Evolutionary conservation across 352 stramenopile genomes (phyloP).

Genomic region (Aphanomyces cochlioides): DNA sequence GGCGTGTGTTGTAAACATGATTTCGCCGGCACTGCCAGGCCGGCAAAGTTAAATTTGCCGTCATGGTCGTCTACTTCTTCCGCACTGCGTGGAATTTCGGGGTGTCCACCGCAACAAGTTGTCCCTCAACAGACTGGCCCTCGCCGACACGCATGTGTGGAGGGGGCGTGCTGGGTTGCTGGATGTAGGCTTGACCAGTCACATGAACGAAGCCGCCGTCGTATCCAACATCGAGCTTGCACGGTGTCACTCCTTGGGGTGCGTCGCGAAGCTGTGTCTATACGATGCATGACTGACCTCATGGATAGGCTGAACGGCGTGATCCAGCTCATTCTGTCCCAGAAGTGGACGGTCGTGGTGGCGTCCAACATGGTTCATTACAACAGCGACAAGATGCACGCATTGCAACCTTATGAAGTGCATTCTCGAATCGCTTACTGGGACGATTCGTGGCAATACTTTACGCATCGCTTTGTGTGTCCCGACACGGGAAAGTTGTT

Average conservation of each 20-base stretch:
- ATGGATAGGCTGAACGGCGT: background rate
- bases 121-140: background rate
- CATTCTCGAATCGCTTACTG: conserved; percentile 38
- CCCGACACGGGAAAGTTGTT: conserved; percentile 39
- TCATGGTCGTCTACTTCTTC: too few relatives aligned
- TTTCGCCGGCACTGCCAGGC: too few relatives aligned
- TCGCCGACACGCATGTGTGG: conserved; percentile 22
- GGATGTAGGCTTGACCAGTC: conserved; percentile 29
- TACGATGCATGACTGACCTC: background rate
- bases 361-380: conserved; percentile 50
- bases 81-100: too few relatives aligned
- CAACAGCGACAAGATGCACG: conserved; percentile 34
- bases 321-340: background rate
- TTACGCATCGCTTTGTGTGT: conserved; percentile 39
- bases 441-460: conserved; percentile 38
- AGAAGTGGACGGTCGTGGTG: conserved; percentile 8
- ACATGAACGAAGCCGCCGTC: conserved; percentile 28
- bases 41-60: too few relatives aligned
- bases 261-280: background rate
- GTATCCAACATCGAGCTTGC: background rate
- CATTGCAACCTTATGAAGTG: conserved; percentile 42
- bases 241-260: background rate
- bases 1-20: too few relatives aligned
- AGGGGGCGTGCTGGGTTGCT: conserved; percentile 11
- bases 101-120: too few relatives aligned